These are phyloP conservation scores for Kodamaea jinghongensis DNA, from an alignment of 805 yeast species.

Conservation along the genomic window DNA sequence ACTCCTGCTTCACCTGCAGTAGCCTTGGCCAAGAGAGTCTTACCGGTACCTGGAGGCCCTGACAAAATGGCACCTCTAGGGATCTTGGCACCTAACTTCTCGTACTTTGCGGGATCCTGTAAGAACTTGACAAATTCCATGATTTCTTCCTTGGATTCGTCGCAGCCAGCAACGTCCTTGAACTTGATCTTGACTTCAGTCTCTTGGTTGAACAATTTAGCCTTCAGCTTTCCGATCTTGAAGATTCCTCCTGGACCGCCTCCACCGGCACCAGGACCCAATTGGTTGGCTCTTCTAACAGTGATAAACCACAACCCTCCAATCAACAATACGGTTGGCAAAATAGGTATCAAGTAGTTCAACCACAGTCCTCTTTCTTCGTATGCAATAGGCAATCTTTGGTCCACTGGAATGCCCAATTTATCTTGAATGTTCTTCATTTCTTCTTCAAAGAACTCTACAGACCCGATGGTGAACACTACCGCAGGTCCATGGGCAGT, in stretches of 20 bases:
- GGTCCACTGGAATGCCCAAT: constrained; percentile 62
- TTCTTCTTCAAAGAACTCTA: constrained; percentile 81
- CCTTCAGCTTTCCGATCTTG: constrained; percentile 74
- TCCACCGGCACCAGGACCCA: constrained; percentile 40
- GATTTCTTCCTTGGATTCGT: constrained; percentile 91
- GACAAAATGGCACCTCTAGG: constrained; percentile 94
- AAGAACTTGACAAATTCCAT: constrained; percentile 92
- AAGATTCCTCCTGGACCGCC: constrained; percentile 59
- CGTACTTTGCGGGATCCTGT: constrained; percentile 82
- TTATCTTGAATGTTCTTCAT: constrained; percentile 70
- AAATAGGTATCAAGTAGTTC: constrained; percentile 62
- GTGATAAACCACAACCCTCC: constrained; percentile 76
- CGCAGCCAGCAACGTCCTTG: constrained; percentile 92
- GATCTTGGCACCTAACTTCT: constrained; percentile 85
- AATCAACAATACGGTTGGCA: constrained; percentile 77
- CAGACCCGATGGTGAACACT: constrained; percentile 83
- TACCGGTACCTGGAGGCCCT: constrained; percentile 98
- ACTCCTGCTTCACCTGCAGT: constrained; percentile 97
- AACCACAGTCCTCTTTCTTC: constrained; percentile 65
- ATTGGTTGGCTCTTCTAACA: constrained; percentile 47
- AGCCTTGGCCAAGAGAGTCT: constrained; percentile 87
- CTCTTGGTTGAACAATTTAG: constrained; percentile 78
- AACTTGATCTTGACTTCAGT: constrained; percentile 79
- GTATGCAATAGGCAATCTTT: constrained; percentile 75
- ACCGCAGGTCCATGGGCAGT: constrained; percentile 46